A percentile compares a stretch with the other conserved stretches of the same genome.
Conservation (phyloP, 2,329 filamentous ascomycete species). For the Cryphonectria radicalis region DNA sequence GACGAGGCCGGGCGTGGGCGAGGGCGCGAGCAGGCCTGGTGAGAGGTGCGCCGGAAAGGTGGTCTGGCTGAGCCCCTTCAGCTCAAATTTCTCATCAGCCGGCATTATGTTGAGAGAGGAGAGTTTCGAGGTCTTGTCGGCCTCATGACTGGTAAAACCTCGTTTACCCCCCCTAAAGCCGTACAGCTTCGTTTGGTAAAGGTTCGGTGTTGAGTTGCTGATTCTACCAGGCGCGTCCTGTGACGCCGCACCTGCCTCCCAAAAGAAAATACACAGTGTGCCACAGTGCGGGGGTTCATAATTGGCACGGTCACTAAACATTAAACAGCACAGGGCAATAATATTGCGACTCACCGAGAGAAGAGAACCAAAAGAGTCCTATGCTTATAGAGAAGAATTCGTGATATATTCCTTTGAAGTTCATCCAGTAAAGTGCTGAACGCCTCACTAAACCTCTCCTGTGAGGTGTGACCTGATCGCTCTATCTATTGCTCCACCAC, state of each 20-base stretch:
- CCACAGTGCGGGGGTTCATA: not conserved
- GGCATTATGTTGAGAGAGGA: slow-evolving; percentile 22
- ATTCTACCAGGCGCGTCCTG: slow-evolving; percentile 8
- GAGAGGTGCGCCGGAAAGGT: slow-evolving; percentile 59
- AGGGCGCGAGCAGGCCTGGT: slow-evolving; percentile 69
- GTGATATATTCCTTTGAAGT: not conserved
- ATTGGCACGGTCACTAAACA: not conserved
- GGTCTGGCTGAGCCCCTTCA: slow-evolving; percentile 60
- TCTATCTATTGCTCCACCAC: slow-evolving; percentile 1
- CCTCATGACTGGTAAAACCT: slow-evolving; percentile 14
- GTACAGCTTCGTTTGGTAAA: not conserved
- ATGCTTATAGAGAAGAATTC: not conserved
- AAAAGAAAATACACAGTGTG: slow-evolving; percentile 2
- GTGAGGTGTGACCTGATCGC: slow-evolving; percentile 1
- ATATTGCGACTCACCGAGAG: not conserved
- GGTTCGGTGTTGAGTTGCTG: not conserved
- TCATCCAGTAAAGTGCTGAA: not conserved
- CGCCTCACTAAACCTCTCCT: slow-evolving; percentile 8
- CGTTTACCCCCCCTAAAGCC: not conserved
- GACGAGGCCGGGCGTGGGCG: slow-evolving; percentile 84
- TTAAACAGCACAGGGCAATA: not conserved
- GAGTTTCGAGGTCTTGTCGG: not conserved
- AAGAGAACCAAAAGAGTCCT: not conserved
- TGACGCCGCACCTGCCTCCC: not conserved
- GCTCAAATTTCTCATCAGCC: slow-evolving; percentile 34